Evolutionary conservation across 768 basidiomycete species (phyloP), one percentile per base, ranked within the genome.

Genomic region (Suillus spraguei): DNA sequence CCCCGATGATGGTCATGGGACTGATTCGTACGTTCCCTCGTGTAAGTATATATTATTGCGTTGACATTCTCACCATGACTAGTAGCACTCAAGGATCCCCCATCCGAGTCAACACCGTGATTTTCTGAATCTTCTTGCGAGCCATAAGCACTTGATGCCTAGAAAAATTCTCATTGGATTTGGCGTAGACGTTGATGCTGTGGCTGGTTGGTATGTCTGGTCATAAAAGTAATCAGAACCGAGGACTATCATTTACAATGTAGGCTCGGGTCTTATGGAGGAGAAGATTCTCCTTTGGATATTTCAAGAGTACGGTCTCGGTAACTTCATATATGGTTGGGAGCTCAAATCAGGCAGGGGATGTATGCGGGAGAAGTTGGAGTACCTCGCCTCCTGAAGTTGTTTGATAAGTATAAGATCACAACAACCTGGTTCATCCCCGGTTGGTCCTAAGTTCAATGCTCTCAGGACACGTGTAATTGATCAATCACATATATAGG

Each of bases 361-460:
- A 84, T 90, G 79, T 92, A 84, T 67, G 88, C 91, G 0, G 91
- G 90, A 20, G 89, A 91, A 71, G 88, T 93, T 35, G 90, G 91
- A 4, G 78, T 82, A 0, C 85, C 84, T 6, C 83, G 90, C 16
- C 79, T 92, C 9, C 78, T 92, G 66, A 90, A 89, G 74, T 74
- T 91, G 24, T 91, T 92, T 75, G 77, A 81, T 38, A 91, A 90
- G 74, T 89, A 88, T 70, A 77, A 79, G n/a, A 86, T 85, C 64
- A 82, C 76, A 72, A 86, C 89, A 28, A 89, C 86, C 11, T 91
- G 89, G 88, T 92, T 91, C 72, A 90, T 91, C 60, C 88, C 89
- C 32, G 90, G 88, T 83, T 67, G 32, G 64, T 46, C 2, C 17
- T 4, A 16, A 44, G 14, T 36, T n/a, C 24, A 39, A 44, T 22